Conservation (phyloP, 164 flowering plant species). For the Umbilicus rupestris region DNA sequence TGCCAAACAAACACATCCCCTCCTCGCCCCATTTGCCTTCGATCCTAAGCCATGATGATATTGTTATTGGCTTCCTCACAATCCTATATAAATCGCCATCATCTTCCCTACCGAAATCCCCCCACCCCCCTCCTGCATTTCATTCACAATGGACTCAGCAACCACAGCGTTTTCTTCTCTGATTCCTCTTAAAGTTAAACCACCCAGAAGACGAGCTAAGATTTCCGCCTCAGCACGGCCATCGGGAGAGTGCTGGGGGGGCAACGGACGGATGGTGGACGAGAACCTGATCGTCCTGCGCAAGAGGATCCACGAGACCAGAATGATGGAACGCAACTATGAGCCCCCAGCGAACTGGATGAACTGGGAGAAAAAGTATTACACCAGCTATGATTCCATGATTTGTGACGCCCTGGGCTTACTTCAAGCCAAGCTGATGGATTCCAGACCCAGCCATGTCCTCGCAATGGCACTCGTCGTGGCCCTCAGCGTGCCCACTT, state of each 20-base stretch:
- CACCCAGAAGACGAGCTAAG: too few species aligned
- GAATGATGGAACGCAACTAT: conserved; percentile 9
- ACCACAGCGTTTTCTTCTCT: too few species aligned
- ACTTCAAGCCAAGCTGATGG: conserved; percentile 15
- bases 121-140: too few species aligned
- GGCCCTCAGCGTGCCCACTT: conserved; percentile 12
- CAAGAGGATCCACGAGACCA: conserved; percentile 20
- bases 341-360: conserved; percentile 18
- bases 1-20: not conserved
- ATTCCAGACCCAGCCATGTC: conserved; percentile 19
- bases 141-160: too few species aligned
- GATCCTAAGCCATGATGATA: not conserved
- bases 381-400: conserved; percentile 11
- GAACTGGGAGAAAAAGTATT: conserved; percentile 22
- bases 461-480: conserved; percentile 11
- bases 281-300: conserved; percentile 20
- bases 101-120: too few species aligned
- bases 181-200: too few species aligned
- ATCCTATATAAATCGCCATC: too few species aligned
- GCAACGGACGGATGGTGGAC: conserved; percentile 13
- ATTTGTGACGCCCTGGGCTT: conserved; percentile 17
- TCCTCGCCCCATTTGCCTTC: not conserved
- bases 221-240: not conserved
- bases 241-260: not conserved
- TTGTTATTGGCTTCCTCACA: too few species aligned